Percentiles rank a stretch among this genome's conserved stretches.
These are phyloP conservation scores for Tetratostichococcus sp. DNA, from an alignment of 139 green algal species.

Conservation along the genomic window DNA sequence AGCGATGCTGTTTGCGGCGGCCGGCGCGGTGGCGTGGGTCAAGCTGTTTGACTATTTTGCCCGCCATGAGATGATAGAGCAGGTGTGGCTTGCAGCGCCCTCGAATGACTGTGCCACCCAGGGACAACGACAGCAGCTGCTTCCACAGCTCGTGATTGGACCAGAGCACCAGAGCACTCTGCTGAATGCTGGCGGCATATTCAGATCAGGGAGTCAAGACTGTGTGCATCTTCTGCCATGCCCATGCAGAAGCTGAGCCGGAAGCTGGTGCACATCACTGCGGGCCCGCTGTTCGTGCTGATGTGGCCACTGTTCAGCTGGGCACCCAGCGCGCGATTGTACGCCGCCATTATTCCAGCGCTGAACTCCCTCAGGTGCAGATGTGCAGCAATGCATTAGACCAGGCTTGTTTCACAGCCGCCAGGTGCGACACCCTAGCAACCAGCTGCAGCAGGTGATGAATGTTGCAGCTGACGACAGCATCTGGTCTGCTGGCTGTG, in stretches of 20 bases:
- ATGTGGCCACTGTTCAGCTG: constrained; percentile 89
- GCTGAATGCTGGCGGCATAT: too few species aligned
- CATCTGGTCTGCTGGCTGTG: not conserved
- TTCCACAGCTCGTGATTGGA: too few species aligned
- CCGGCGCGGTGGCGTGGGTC: constrained; percentile 46
- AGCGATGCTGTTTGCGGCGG: constrained; percentile 3
- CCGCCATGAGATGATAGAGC: constrained; percentile 39
- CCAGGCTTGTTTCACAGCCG: too few species aligned
- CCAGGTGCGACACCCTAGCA: too few species aligned
- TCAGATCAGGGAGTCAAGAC: not conserved
- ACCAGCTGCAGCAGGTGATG: too few species aligned
- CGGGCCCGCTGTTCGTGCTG: constrained; percentile 79
- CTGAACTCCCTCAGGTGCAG: constrained; percentile 55
- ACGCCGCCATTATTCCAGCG: constrained; percentile 61
- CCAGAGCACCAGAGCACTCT: too few species aligned
- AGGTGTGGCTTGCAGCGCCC: constrained; percentile 36
- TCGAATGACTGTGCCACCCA: too few species aligned
- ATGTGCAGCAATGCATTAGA: too few species aligned
- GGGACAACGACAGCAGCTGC: too few species aligned
- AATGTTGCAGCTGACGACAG: too few species aligned
- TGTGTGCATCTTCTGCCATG: not conserved
- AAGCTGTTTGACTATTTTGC: constrained; percentile 63
- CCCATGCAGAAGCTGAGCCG: constrained; percentile 73
- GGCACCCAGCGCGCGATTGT: constrained; percentile 36
- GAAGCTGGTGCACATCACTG: constrained; percentile 91